A percentile compares a stretch with the other conserved stretches of the same genome.
Conservation (phyloP, 371 early-diverging fungal genomes). For the Mortierella polycephala region DNA sequence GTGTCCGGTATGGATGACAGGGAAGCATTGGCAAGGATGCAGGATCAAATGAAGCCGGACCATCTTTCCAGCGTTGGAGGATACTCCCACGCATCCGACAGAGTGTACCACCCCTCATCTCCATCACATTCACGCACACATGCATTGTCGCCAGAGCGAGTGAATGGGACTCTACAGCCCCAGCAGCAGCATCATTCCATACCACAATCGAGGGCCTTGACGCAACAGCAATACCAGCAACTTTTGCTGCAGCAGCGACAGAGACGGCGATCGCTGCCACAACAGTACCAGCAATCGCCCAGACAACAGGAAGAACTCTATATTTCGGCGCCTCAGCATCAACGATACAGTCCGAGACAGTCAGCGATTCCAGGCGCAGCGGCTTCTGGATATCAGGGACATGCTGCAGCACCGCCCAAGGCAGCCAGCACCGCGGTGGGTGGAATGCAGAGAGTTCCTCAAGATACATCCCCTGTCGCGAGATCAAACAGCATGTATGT, state of each 20-base stretch:
- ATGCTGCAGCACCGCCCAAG: neutral
- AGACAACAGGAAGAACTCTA: constrained; percentile 3
- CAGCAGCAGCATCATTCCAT: constrained; percentile 4
- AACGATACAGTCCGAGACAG: neutral
- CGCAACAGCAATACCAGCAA: constrained; percentile 2
- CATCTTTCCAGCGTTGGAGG: constrained; percentile 22
- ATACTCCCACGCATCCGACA: neutral
- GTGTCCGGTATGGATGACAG: constrained; percentile 9
- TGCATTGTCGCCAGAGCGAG: neutral
- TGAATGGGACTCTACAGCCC: neutral
- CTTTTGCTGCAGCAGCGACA: neutral
- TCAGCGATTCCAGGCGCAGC: neutral
- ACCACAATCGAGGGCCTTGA: neutral
- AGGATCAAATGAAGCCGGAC: constrained; percentile 13
- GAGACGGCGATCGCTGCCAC: neutral
- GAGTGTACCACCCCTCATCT: neutral
- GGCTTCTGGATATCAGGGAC: constrained; percentile 1
- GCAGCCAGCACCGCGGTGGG: neutral
- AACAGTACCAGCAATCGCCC: constrained; percentile 1
- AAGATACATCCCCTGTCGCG: neutral
- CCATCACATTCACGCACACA: neutral
- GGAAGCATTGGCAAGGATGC: constrained; percentile 5
- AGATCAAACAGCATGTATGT: constrained; percentile 24
- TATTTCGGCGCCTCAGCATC: neutral
- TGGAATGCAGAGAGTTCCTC: neutral